A percentile compares a stretch with the other conserved stretches of the same genome.
Conservation (phyloP, 2,329 filamentous ascomycete species). For the Parastagonospora nodorum region DNA sequence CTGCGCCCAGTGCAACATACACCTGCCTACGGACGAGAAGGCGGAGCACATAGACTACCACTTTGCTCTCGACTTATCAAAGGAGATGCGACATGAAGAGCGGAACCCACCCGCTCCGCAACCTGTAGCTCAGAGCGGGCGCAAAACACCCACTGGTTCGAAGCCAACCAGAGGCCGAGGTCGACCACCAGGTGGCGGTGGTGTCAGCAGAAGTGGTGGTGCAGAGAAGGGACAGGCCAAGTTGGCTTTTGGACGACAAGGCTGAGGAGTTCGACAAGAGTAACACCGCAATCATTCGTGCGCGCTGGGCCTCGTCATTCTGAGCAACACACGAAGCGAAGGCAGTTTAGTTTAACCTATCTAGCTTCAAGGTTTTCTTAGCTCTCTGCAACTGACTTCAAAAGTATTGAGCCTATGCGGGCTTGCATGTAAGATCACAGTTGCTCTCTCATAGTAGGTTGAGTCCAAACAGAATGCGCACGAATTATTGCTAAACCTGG, state of each 20-base stretch:
- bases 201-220: slow-evolving; percentile 13
- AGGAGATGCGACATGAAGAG: slow-evolving; percentile 53
- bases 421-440: too few species aligned
- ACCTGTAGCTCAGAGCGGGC: slow-evolving; percentile 2
- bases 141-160: slow-evolving; percentile 12
- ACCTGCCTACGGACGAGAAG: slow-evolving; percentile 62
- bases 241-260: slow-evolving; percentile 48
- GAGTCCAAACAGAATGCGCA: too few species aligned
- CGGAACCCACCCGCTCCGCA: slow-evolving; percentile 11
- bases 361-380: too few species aligned
- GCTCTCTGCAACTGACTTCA: too few species aligned
- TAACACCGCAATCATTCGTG: neutral
- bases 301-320: too few species aligned
- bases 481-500: too few species aligned
- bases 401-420: too few species aligned
- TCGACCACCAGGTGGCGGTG: slow-evolving; percentile 39
- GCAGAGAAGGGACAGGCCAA: slow-evolving; percentile 53
- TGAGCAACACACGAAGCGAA: too few species aligned
- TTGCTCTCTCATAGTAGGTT: too few species aligned
- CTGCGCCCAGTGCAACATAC: slow-evolving; percentile 70
- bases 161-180: slow-evolving; percentile 42
- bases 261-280: slow-evolving; percentile 4
- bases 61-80: slow-evolving; percentile 83
- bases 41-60: slow-evolving; percentile 93
- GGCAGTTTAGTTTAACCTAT: too few species aligned